These are phyloP conservation scores for Trichoderma koningii DNA, from an alignment of 2,329 filamentous ascomycete species.

Conservation along the genomic window DNA sequence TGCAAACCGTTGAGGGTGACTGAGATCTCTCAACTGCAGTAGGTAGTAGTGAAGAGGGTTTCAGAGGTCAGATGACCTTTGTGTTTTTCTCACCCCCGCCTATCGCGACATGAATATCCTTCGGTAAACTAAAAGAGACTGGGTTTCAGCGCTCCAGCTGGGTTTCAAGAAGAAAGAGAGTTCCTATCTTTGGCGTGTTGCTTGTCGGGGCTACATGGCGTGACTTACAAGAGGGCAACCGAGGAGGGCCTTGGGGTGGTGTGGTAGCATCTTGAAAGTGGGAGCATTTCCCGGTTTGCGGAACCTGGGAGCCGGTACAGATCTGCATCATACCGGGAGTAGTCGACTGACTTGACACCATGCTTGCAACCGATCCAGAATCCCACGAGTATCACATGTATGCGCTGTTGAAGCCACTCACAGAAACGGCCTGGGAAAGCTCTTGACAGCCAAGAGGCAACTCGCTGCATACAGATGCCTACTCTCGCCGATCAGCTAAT, in stretches of 20 bases:
- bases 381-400: not conserved
- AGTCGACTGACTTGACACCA: no score
- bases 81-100: not conserved
- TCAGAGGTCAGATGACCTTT: no score
- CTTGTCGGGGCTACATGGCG: not conserved
- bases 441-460: not conserved
- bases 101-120: not conserved
- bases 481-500: slow-evolving; percentile 6
- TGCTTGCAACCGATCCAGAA: no score
- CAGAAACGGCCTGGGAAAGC: not conserved
- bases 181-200: not conserved
- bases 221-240: not conserved
- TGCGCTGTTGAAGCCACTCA: not conserved
- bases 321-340: not conserved
- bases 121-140: slow-evolving; percentile 2
- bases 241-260: not conserved
- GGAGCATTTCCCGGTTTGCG: not conserved
- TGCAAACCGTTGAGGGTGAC: not conserved
- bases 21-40: slow-evolving; percentile 2
- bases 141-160: not conserved
- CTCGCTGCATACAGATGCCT: not conserved
- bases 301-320: not conserved
- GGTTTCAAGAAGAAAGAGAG: not conserved
- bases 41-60: not conserved
- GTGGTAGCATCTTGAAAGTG: not conserved